Evolutionary conservation across 306 rosid genomes (phyloP).

Genomic region (Senna siamea): DNA sequence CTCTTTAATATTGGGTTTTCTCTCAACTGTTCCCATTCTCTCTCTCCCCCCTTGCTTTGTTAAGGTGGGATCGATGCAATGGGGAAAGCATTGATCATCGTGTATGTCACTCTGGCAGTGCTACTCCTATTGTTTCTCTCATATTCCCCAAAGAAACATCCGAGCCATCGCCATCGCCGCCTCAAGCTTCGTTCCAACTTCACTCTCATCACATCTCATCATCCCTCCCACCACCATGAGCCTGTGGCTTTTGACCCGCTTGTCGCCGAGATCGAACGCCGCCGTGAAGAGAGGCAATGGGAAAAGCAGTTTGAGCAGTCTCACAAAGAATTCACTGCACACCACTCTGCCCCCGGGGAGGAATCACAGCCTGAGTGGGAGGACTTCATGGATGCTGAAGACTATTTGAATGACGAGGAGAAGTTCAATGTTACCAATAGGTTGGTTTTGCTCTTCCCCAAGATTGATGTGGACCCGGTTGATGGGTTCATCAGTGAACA

Average conservation of each 20-base stretch:
- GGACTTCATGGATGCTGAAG: conserved; percentile 85
- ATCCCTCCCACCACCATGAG: conserved; percentile 43
- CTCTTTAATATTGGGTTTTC: no score
- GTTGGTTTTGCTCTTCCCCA: conserved; percentile 72
- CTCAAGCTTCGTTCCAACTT: conserved; percentile 87
- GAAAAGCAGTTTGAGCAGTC: conserved; percentile 66
- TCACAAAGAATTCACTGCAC: conserved; percentile 47
- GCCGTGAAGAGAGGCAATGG: conserved; percentile 86
- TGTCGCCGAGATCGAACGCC: conserved; percentile 86
- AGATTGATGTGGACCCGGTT: conserved; percentile 67
- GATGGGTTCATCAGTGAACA: conserved; percentile 62
- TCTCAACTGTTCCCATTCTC: not conserved
- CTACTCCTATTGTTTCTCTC: conserved; percentile 67
- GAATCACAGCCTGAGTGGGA: conserved; percentile 96
- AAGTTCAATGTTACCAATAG: conserved; percentile 81
- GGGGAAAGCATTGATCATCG: conserved; percentile 61
- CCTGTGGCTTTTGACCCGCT: conserved; percentile 83
- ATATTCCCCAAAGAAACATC: conserved; percentile 52
- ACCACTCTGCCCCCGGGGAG: conserved; percentile 59
- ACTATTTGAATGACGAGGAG: conserved; percentile 78
- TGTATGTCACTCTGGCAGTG: conserved; percentile 58
- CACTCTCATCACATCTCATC: conserved; percentile 51
- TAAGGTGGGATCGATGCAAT: conserved; percentile 40
- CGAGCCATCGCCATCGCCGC: conserved; percentile 75
- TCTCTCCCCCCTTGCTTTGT: not conserved